phyloP scores from a whole-genome alignment of 306 rosid species.

The Clitoria ternatea region DNA sequence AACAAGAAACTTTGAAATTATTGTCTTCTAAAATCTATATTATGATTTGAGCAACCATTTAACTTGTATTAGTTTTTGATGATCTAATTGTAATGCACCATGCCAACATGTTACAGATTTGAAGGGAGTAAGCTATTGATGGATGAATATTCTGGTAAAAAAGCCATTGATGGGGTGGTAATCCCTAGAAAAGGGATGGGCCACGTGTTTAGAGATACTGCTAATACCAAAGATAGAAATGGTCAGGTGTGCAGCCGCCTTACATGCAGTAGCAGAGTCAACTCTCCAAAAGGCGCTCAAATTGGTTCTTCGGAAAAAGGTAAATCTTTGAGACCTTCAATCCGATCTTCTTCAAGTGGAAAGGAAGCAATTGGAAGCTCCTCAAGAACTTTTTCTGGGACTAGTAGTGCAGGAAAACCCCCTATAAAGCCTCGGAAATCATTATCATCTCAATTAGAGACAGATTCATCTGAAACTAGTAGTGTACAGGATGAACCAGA shows the following conservation, averaged over 20 bases:
- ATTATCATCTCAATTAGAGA: constrained; percentile 49
- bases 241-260: constrained; percentile 69
- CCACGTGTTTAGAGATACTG: constrained; percentile 61
- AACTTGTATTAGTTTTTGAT: constrained; percentile 8
- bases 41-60: not conserved
- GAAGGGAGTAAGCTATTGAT: constrained; percentile 42
- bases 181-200: constrained; percentile 68
- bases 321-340: constrained; percentile 52
- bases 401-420: constrained; percentile 54
- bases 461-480: constrained; percentile 77
- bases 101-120: constrained; percentile 43
- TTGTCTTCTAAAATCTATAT: not conserved
- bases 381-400: constrained; percentile 46
- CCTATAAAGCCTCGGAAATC: constrained; percentile 41
- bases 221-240: constrained; percentile 56
- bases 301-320: constrained; percentile 50
- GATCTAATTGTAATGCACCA: not conserved
- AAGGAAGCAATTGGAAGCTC: constrained; percentile 82
- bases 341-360: constrained; percentile 49
- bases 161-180: constrained; percentile 52
- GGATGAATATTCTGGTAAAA: constrained; percentile 86
- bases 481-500: constrained; percentile 73
- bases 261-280: constrained; percentile 73
- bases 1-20: not conserved
- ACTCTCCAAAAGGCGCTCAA: constrained; percentile 55